Conservation (phyloP, 345 rosid species). For the Populus pruinosa region DNA sequence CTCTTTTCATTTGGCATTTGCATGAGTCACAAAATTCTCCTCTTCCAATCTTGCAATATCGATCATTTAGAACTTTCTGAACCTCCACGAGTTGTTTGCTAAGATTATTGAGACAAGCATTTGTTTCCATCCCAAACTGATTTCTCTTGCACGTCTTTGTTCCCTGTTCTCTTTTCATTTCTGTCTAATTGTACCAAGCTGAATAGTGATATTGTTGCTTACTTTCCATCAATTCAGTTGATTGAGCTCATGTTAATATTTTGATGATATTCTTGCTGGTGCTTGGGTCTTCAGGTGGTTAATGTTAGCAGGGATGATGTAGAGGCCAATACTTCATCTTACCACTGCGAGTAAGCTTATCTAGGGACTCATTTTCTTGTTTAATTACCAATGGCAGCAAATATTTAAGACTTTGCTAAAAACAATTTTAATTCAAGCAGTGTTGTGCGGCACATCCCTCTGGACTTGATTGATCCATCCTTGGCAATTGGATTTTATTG, state of each 20-base stretch:
- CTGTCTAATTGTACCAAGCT: neutral
- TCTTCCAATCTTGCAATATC: neutral
- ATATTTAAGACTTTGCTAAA: neutral
- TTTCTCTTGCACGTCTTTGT: neutral
- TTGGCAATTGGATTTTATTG: conserved; percentile 91
- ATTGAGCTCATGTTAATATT: neutral
- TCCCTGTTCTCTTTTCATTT: neutral
- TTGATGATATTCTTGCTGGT: neutral
- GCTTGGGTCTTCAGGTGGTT: conserved; percentile 46
- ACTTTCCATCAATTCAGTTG: neutral
- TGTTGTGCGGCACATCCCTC: conserved; percentile 50
- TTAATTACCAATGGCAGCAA: neutral
- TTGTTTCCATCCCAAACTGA: neutral
- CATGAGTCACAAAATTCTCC: neutral
- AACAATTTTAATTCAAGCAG: conserved; percentile 36
- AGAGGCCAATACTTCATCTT: conserved; percentile 79
- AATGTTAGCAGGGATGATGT: conserved; percentile 44
- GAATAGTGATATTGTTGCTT: neutral
- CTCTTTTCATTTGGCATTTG: neutral
- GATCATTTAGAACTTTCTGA: neutral
- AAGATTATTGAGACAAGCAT: conserved; percentile 2
- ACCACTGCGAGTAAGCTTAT: conserved; percentile 68
- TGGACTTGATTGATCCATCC: conserved; percentile 81
- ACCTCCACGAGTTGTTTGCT: neutral
- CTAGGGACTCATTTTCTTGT: neutral